Conservation (phyloP, 805 yeast genomes). For the Saccharomycopsis synnaedendra region DNA sequence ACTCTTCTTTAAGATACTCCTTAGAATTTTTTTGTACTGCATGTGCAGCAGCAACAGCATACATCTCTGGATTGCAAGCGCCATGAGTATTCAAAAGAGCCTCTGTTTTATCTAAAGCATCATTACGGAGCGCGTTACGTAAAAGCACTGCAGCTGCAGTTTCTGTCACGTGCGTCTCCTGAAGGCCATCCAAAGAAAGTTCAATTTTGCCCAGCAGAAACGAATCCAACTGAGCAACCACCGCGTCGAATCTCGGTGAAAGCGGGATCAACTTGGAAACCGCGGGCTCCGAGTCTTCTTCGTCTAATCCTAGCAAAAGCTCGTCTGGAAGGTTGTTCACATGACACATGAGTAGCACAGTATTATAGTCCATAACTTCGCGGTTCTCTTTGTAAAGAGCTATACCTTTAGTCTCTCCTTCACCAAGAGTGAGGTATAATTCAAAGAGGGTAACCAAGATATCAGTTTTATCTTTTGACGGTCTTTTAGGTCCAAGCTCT, state of each 20-base stretch:
- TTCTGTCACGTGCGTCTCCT: too few species aligned
- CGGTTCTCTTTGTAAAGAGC: constrained; percentile 36
- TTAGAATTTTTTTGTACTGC: constrained; percentile 13
- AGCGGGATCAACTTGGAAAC: not conserved
- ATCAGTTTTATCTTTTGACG: constrained; percentile 51
- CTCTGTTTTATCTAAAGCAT: too few species aligned
- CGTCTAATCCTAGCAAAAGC: constrained; percentile 3
- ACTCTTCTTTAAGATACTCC: constrained; percentile 35
- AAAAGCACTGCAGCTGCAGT: too few species aligned
- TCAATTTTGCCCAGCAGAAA: too few species aligned
- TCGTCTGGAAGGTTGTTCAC: constrained; percentile 24
- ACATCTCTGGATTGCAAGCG: constrained; percentile 50
- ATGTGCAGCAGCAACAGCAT: constrained; percentile 50
- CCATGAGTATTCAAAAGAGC: constrained; percentile 42
- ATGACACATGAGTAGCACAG: constrained; percentile 45
- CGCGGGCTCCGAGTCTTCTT: constrained; percentile 9
- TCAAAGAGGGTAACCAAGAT: constrained; percentile 73
- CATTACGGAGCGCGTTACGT: too few species aligned
- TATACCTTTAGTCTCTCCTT: constrained; percentile 43
- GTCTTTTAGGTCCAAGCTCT: constrained; percentile 33
- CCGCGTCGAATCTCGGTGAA: too few species aligned
- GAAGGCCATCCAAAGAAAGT: too few species aligned
- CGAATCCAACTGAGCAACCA: too few species aligned
- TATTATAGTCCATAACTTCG: constrained; percentile 40
- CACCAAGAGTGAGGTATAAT: constrained; percentile 57